These are phyloP conservation scores for Haplosporangium sp. DNA, from an alignment of 371 early-diverging fungal genomes.

Conservation along the genomic window DNA sequence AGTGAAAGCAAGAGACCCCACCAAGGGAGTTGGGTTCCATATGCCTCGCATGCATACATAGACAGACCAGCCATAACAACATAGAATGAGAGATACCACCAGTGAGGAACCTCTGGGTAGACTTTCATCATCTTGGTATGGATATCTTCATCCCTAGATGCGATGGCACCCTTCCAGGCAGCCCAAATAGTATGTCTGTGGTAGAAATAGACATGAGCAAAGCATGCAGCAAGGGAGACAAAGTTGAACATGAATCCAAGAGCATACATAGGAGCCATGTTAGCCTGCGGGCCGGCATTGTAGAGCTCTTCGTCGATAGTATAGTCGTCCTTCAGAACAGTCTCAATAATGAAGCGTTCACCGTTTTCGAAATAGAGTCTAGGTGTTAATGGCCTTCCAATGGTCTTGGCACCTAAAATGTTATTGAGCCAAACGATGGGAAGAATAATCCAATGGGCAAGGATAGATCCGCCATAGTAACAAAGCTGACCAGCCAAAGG, in stretches of 20 bases:
- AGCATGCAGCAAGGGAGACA: slow-evolving; percentile 69
- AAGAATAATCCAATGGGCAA: slow-evolving; percentile 78
- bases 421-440: slow-evolving; percentile 76
- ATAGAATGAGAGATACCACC: slow-evolving; percentile 79
- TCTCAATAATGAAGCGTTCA: slow-evolving; percentile 60
- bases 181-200: slow-evolving; percentile 59
- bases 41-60: slow-evolving; percentile 66
- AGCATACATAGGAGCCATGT: slow-evolving; percentile 81
- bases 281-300: slow-evolving; percentile 72
- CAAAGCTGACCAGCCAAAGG: slow-evolving; percentile 45
- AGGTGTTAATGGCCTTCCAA: slow-evolving; percentile 64
- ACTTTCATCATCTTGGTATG: slow-evolving; percentile 64
- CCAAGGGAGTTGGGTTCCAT: slow-evolving; percentile 70
- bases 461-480: slow-evolving; percentile 60
- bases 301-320: slow-evolving; percentile 65
- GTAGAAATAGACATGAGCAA: slow-evolving; percentile 73
- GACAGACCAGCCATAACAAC: slow-evolving; percentile 67
- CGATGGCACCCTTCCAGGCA: slow-evolving; percentile 29
- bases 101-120: slow-evolving; percentile 68
- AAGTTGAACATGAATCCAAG: slow-evolving; percentile 73
- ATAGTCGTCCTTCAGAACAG: slow-evolving; percentile 61
- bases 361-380: slow-evolving; percentile 64
- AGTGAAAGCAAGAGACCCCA: slow-evolving; percentile 79
- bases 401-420: slow-evolving; percentile 69
- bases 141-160: slow-evolving; percentile 65